Evolutionary conservation across 208 protist species (phyloP).

Genomic region (Porcisia deanei): DNA sequence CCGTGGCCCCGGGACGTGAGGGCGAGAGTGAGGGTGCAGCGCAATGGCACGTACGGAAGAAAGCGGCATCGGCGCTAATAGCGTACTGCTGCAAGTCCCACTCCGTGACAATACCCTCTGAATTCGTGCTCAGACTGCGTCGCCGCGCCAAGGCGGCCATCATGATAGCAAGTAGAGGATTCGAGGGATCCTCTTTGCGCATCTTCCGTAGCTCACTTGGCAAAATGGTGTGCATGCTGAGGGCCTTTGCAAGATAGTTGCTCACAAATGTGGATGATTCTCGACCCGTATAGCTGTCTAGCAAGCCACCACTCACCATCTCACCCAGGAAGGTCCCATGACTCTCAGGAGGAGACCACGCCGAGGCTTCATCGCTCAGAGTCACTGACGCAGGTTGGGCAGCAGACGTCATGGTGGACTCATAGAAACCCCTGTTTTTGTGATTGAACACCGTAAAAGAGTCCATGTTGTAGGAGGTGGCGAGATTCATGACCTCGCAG

Average conservation of each 20-base stretch:
- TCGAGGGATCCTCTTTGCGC: constrained; percentile 49
- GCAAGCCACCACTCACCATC: constrained; percentile 63
- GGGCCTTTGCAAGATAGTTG: constrained; percentile 49
- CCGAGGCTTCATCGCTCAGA: not conserved
- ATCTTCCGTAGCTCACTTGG: constrained; percentile 43
- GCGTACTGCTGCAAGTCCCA: constrained; percentile 88
- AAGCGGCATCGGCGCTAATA: constrained; percentile 57
- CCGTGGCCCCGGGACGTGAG: not conserved
- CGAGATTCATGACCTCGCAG: constrained; percentile 83
- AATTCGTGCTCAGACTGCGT: constrained; percentile 10
- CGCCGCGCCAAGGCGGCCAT: constrained; percentile 34
- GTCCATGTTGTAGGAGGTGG: constrained; percentile 49
- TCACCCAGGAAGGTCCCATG: constrained; percentile 43
- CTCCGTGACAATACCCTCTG: constrained; percentile 54
- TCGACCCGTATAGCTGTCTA: constrained; percentile 72
- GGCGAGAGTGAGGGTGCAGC: not conserved
- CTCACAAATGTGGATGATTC: constrained; percentile 50
- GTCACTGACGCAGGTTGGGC: not conserved
- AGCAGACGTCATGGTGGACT: not conserved
- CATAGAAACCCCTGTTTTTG: constrained; percentile 51
- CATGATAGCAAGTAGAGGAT: constrained; percentile 64
- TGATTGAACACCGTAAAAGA: constrained; percentile 72
- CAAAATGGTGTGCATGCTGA: constrained; percentile 68
- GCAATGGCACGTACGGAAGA: constrained; percentile 48
- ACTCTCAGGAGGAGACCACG: not conserved